Percentiles rank a stretch among this genome's conserved stretches.
Evolutionary conservation across 2,329 filamentous ascomycete genomes (phyloP).

Genomic region (Trichoderma afroharzianum): DNA sequence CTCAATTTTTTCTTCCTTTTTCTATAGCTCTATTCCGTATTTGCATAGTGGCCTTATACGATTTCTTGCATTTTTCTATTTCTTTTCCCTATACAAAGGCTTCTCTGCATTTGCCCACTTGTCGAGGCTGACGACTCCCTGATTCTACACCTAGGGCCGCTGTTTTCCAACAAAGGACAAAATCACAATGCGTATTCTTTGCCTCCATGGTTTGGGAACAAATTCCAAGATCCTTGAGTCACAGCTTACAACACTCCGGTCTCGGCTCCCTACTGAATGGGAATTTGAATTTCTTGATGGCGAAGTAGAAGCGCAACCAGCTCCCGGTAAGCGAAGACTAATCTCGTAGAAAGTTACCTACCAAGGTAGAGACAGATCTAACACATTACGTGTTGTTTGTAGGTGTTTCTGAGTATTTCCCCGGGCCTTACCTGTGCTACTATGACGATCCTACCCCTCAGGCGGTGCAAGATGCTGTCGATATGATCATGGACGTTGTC

Average conservation of each 20-base stretch:
- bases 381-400: neutral
- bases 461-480: neutral
- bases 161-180: neutral
- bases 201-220: neutral
- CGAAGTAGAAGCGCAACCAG: neutral
- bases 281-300: neutral
- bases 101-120: neutral
- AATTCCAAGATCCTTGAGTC: neutral
- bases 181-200: neutral
- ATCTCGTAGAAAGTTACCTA: neutral
- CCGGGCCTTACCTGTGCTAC: neutral
- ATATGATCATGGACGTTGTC: neutral
- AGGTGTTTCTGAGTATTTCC: neutral
- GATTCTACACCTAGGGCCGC: neutral
- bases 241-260: neutral
- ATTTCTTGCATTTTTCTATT: neutral
- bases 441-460: neutral
- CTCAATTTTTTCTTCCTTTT: neutral
- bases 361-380: neutral
- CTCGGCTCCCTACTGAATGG: neutral
- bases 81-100: neutral
- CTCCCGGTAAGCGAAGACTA: neutral
- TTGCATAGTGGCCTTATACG: neutral
- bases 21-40: neutral
- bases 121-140: neutral